phyloP scores from a whole-genome alignment of 2,329 filamentous ascomycete genomes.

The Botrytis galanthina region DNA sequence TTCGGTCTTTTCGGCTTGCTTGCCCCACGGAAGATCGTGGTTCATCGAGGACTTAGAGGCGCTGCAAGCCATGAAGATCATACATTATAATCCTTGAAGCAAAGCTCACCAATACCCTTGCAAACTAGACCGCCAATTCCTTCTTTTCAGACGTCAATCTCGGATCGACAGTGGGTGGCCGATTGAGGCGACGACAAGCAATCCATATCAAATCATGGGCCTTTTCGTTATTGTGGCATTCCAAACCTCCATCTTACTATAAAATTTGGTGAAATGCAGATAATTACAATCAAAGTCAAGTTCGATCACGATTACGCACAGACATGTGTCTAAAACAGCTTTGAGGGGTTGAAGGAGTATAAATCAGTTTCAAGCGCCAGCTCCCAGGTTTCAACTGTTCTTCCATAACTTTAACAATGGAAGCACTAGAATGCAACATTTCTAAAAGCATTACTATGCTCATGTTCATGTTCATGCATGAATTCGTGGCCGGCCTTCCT shows the following conservation, averaged over 20 bases:
- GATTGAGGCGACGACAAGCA: constrained; percentile 15
- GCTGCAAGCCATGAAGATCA: constrained; percentile 40
- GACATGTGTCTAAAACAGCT: constrained; percentile 36
- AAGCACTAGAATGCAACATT: constrained; percentile 24
- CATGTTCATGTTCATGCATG: constrained; percentile 40
- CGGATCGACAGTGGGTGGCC: not conserved
- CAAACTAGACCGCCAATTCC: constrained; percentile 39
- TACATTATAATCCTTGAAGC: constrained; percentile 19
- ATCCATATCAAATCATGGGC: not conserved
- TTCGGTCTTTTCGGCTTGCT: constrained; percentile 22
- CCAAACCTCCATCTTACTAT: not conserved
- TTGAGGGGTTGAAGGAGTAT: constrained; percentile 36
- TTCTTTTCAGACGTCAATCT: constrained; percentile 27
- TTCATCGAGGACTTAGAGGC: constrained; percentile 35
- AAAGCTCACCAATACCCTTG: constrained; percentile 27
- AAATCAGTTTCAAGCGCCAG: constrained; percentile 38
- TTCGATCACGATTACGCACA: constrained; percentile 35
- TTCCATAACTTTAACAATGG: constrained; percentile 26
- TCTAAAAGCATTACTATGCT: constrained; percentile 29
- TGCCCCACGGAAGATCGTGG: constrained; percentile 37
- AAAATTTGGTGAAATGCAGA: not conserved
- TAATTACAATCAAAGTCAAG: constrained; percentile 26
- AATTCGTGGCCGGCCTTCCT: constrained; percentile 38
- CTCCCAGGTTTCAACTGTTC: constrained; percentile 37
- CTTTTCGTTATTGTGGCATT: not conserved